Evolutionary conservation across 257 asterid species (phyloP).

Genomic region (Eustoma russellianum): DNA sequence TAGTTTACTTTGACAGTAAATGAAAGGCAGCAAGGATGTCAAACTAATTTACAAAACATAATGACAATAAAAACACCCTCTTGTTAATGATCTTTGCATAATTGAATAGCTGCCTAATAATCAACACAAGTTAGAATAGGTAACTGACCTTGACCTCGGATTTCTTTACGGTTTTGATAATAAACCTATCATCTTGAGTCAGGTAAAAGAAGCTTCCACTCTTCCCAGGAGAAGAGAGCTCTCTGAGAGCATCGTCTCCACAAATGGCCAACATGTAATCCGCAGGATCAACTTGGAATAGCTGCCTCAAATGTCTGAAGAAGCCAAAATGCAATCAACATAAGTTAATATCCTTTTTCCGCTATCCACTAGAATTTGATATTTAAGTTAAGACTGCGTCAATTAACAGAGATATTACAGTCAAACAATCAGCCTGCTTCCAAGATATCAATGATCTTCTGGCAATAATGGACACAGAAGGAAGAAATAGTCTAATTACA

Average conservation of each 20-base stretch:
- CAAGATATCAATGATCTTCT: neutral
- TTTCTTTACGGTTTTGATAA: slow-evolving; percentile 97
- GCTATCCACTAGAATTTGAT: neutral
- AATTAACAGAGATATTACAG: neutral
- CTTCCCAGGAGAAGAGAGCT: slow-evolving; percentile 97
- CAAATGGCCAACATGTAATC: slow-evolving; percentile 96
- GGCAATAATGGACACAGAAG: neutral
- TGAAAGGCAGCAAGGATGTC: too few species aligned
- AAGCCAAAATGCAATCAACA: slow-evolving; percentile 14
- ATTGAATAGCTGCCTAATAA: too few species aligned
- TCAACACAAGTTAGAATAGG: slow-evolving; percentile 20
- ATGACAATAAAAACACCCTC: too few species aligned
- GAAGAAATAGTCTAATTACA: neutral
- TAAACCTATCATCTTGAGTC: slow-evolving; percentile 94
- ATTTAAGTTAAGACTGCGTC: neutral
- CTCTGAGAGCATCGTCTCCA: slow-evolving; percentile 87
- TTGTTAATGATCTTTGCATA: too few species aligned
- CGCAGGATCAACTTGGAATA: slow-evolving; percentile 93
- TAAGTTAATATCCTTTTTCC: neutral
- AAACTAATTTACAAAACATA: too few species aligned
- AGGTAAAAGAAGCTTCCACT: slow-evolving; percentile 95
- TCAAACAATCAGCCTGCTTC: neutral
- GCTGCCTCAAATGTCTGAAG: slow-evolving; percentile 72
- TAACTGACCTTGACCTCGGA: slow-evolving; percentile 94
- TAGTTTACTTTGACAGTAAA: neutral